These are phyloP conservation scores for Starmerella geochares DNA, from an alignment of 805 yeast genomes.

Conservation along the genomic window DNA sequence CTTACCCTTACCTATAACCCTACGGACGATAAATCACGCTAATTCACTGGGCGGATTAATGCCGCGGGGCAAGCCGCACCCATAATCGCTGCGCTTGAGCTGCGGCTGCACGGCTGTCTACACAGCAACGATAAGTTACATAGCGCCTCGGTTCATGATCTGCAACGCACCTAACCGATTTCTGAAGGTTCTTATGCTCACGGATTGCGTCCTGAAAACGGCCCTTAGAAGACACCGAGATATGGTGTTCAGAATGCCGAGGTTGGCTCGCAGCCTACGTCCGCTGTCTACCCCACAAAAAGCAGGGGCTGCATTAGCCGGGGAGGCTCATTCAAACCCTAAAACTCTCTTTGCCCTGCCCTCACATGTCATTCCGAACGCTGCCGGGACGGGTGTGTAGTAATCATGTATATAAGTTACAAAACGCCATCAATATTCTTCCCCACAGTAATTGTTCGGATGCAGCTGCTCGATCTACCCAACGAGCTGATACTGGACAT, in stretches of 20 bases:
- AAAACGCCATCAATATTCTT: not conserved
- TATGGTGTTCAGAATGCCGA: too few species aligned
- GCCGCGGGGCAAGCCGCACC: slow-evolving; percentile 2
- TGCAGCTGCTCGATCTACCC: slow-evolving; percentile 20
- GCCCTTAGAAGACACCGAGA: too few species aligned
- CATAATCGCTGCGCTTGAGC: not conserved
- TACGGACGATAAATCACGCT: not conserved
- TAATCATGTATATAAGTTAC: not conserved
- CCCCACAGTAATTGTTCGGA: not conserved
- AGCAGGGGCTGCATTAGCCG: not conserved
- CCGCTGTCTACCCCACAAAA: not conserved
- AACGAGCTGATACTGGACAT: slow-evolving; percentile 21
- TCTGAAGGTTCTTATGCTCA: too few species aligned
- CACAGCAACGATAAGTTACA: not conserved
- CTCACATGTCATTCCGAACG: slow-evolving; percentile 4
- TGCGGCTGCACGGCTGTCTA: not conserved
- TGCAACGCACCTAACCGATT: not conserved
- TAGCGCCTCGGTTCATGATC: not conserved
- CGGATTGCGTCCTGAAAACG: too few species aligned
- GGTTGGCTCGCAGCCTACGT: not conserved
- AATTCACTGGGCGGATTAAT: not conserved
- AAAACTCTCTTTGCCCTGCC: not conserved
- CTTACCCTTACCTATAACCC: not conserved
- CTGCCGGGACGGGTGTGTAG: not conserved
- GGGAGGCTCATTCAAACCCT: not conserved